A percentile compares a stretch with the other conserved stretches of the same genome.
Conservation (phyloP, 495 filamentous ascomycete species). For the Glutinoglossum americanum region DNA sequence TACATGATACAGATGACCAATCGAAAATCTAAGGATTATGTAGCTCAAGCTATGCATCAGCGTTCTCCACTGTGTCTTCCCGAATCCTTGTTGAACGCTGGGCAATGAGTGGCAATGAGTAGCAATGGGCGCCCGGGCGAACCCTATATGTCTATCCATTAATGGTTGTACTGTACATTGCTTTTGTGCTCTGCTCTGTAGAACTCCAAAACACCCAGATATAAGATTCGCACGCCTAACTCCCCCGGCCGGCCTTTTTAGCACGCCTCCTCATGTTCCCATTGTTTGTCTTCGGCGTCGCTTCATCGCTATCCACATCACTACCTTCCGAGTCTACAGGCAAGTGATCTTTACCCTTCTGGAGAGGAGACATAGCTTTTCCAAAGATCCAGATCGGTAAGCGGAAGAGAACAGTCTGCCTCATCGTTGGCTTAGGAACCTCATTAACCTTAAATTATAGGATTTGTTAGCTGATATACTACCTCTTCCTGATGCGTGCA, state of each 20-base stretch:
- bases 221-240: not conserved
- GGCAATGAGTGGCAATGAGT: not conserved
- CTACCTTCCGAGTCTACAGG: not conserved
- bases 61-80: not conserved
- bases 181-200: not conserved
- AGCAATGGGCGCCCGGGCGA: not conserved
- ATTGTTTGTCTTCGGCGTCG: not conserved
- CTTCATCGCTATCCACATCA: not conserved
- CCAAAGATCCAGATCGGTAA: constrained; percentile 20
- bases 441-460: constrained; percentile 16
- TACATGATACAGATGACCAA: not conserved
- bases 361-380: not conserved
- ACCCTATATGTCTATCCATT: not conserved
- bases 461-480: not conserved
- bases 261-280: not conserved
- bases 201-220: not conserved
- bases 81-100: not conserved
- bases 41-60: not conserved
- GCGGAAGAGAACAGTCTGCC: constrained; percentile 20
- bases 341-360: not conserved
- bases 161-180: not conserved
- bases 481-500: not conserved
- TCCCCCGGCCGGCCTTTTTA: not conserved
- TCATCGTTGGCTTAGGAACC: constrained; percentile 17
- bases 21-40: not conserved